A percentile compares a stretch with the other conserved stretches of the same genome.
Evolutionary conservation across 2,329 filamentous ascomycete species (phyloP).

Genomic region (Zasmidium angulare): DNA sequence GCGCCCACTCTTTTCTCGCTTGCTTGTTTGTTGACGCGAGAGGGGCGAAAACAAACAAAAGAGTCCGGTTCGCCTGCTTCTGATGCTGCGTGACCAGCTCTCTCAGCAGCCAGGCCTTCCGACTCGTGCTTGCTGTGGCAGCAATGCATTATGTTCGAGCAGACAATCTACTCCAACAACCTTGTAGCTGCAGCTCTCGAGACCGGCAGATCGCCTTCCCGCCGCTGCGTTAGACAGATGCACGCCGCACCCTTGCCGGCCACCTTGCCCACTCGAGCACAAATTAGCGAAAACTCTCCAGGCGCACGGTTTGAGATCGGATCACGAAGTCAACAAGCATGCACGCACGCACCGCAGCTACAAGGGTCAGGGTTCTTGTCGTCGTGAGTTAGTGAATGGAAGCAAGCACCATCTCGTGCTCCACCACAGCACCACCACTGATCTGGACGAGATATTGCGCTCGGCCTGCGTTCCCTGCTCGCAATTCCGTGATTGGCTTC

Average conservation of each 20-base stretch:
- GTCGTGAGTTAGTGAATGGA: no score
- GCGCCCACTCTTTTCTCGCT: not conserved
- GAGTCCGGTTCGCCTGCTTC: slow-evolving; percentile 1
- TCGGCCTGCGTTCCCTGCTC: not conserved
- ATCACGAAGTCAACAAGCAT: slow-evolving; percentile 1
- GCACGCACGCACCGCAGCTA: slow-evolving; percentile 1
- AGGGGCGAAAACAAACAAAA: not conserved
- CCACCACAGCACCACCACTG: not conserved
- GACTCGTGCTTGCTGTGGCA: not conserved
- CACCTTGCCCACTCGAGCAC: not conserved
- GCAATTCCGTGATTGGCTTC: not conserved
- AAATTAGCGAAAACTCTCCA: slow-evolving; percentile 5
- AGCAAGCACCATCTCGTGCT: no score
- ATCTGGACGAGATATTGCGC: not conserved
- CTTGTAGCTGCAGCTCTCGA: slow-evolving; percentile 2
- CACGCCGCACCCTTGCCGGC: slow-evolving; percentile 4
- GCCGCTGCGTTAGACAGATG: slow-evolving; percentile 6
- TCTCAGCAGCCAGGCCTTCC: not conserved
- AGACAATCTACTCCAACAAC: not conserved
- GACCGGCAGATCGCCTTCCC: slow-evolving; percentile 8
- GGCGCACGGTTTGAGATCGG: slow-evolving; percentile 2
- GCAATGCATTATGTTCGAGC: not conserved
- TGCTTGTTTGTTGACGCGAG: not conserved
- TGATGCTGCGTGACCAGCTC: not conserved
- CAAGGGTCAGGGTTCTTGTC: not conserved